Conservation (phyloP, 2,329 filamentous ascomycete species). For the Stachybotrys chartarum region DNA sequence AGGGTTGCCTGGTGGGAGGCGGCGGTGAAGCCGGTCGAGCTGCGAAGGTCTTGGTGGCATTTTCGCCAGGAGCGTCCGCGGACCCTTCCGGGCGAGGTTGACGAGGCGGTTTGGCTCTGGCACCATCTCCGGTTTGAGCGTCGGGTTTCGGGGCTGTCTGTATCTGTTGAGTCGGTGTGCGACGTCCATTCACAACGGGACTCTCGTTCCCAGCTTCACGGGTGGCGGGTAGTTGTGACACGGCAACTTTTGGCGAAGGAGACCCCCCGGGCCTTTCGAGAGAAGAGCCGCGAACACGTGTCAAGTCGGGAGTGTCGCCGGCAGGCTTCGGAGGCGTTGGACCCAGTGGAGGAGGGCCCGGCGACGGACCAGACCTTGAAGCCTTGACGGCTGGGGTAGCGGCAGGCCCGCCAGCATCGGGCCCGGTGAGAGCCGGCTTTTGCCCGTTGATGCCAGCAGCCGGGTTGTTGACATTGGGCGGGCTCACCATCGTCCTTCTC, state of each 20-base stretch:
- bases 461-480: slow-evolving; percentile 23
- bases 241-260: slow-evolving; percentile 26
- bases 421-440: slow-evolving; percentile 29
- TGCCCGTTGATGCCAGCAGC: slow-evolving; percentile 29
- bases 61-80: slow-evolving; percentile 61
- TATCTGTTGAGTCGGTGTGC: slow-evolving; percentile 51
- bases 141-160: slow-evolving; percentile 19
- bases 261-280: slow-evolving; percentile 33
- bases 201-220: slow-evolving; percentile 38
- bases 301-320: slow-evolving; percentile 30
- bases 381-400: slow-evolving; percentile 28
- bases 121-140: slow-evolving; percentile 17
- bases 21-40: slow-evolving; percentile 49
- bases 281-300: slow-evolving; percentile 41
- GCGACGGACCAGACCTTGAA: slow-evolving; percentile 27
- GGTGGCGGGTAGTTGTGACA: slow-evolving; percentile 33
- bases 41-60: slow-evolving; percentile 29
- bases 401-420: slow-evolving; percentile 28
- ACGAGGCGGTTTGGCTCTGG: slow-evolving; percentile 25
- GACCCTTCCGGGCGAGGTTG: slow-evolving; percentile 51
- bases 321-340: slow-evolving; percentile 42
- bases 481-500: slow-evolving; percentile 37
- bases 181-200: slow-evolving; percentile 50
- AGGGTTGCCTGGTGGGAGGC: slow-evolving; percentile 47
- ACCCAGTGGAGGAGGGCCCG: slow-evolving; percentile 47